phyloP scores from a whole-genome alignment of 2,329 filamentous ascomycete genomes.

The Falciphora oryzae region DNA sequence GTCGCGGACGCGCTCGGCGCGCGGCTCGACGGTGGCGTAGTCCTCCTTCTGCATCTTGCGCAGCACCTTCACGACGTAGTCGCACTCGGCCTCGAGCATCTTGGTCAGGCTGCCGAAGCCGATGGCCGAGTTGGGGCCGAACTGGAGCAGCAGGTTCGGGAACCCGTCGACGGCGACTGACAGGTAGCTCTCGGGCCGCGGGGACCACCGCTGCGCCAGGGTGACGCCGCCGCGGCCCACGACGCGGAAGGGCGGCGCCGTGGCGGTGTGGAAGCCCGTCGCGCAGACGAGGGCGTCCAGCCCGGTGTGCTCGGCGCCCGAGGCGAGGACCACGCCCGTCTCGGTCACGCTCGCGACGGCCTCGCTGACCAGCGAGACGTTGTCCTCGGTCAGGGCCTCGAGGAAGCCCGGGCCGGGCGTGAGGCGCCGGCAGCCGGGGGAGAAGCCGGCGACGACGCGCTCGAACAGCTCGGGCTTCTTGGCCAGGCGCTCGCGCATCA shows the following conservation, averaged over 20 bases:
- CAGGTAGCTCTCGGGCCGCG: slow-evolving; percentile 37
- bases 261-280: slow-evolving; percentile 38
- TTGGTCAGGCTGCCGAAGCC: slow-evolving; percentile 40
- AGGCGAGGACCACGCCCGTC: slow-evolving; percentile 27
- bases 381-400: slow-evolving; percentile 34
- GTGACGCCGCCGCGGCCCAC: slow-evolving; percentile 30
- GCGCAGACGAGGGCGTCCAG: slow-evolving; percentile 43
- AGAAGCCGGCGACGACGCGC: slow-evolving; percentile 36
- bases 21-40: slow-evolving; percentile 38
- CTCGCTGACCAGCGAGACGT: slow-evolving; percentile 34
- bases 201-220: slow-evolving; percentile 33
- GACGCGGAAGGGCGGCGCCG: slow-evolving; percentile 35
- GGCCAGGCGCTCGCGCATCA: slow-evolving; percentile 35
- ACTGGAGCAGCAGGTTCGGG: slow-evolving; percentile 43
- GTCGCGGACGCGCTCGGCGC: slow-evolving; percentile 36
- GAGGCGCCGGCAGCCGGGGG: slow-evolving; percentile 37
- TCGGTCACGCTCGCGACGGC: slow-evolving; percentile 28
- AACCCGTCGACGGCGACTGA: slow-evolving; percentile 39
- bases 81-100: slow-evolving; percentile 42
- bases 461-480: slow-evolving; percentile 38
- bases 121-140: slow-evolving; percentile 42
- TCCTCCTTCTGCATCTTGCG: slow-evolving; percentile 43
- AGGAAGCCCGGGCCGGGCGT: slow-evolving; percentile 42
- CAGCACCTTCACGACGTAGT: slow-evolving; percentile 40
- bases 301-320: slow-evolving; percentile 19